Evolutionary conservation across 257 asterid species (phyloP).

Genomic region (Avicennia marina): DNA sequence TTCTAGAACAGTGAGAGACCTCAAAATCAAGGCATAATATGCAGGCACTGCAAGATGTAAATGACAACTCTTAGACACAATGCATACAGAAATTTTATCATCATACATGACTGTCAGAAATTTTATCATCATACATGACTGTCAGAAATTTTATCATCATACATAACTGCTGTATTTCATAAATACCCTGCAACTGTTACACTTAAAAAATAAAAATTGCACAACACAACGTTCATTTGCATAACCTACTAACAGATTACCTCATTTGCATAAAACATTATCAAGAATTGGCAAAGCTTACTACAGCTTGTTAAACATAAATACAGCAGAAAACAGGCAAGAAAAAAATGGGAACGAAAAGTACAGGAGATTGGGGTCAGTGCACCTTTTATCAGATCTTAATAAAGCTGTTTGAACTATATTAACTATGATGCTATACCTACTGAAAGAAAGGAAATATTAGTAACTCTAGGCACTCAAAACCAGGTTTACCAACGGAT

Average conservation of each 20-base stretch:
- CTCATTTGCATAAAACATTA: constrained; percentile 2
- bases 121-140: background rate
- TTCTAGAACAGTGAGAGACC: constrained; percentile 99
- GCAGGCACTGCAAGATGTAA: constrained; percentile 84
- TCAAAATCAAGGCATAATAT: constrained; percentile 91
- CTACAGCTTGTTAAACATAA: constrained; percentile 10
- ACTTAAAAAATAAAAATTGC: background rate
- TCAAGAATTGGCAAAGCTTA: constrained; percentile 1
- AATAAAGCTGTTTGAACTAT: constrained; percentile 8
- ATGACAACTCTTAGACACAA: constrained; percentile 23
- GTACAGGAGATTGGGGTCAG: background rate
- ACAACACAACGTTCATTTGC: background rate
- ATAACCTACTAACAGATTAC: background rate
- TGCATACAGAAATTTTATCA: background rate
- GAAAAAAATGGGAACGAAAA: background rate
- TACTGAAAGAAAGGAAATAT: background rate
- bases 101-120: background rate
- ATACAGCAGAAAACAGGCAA: constrained; percentile 1
- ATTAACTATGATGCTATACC: background rate
- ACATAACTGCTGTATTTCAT: too few relatives aligned
- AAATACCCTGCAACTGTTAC: background rate
- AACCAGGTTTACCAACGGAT: constrained; percentile 3
- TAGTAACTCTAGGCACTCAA: constrained; percentile 5
- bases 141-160: background rate
- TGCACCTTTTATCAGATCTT: constrained; percentile 3